Percentiles rank a stretch among this genome's conserved stretches.
Evolutionary conservation across 2,329 filamentous ascomycete genomes (phyloP).

Genomic region (Xylariaceae sp.): DNA sequence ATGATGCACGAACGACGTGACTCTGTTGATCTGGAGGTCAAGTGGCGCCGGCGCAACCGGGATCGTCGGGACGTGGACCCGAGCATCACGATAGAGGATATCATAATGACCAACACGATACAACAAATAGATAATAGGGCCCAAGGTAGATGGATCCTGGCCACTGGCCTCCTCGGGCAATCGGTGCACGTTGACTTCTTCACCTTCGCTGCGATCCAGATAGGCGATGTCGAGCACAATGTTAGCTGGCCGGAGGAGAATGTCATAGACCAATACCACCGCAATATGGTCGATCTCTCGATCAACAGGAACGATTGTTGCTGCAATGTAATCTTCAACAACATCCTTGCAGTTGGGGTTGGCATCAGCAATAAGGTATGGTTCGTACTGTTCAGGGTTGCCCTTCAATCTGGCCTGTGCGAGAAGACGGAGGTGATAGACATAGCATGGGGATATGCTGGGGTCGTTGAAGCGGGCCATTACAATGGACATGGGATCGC

Average conservation of each 20-base stretch:
- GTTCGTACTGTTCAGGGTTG: slow-evolving; percentile 62
- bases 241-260: slow-evolving; percentile 71
- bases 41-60: slow-evolving; percentile 28
- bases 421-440: slow-evolving; percentile 79
- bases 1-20: slow-evolving; percentile 42
- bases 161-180: slow-evolving; percentile 52
- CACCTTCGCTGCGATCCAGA: slow-evolving; percentile 77
- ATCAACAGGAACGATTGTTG: slow-evolving; percentile 66
- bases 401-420: slow-evolving; percentile 81
- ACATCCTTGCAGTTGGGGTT: background rate
- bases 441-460: slow-evolving; percentile 63
- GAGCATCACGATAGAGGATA: slow-evolving; percentile 63
- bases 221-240: slow-evolving; percentile 86
- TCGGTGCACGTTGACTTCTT: slow-evolving; percentile 66
- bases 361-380: slow-evolving; percentile 59
- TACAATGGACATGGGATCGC: slow-evolving; percentile 50
- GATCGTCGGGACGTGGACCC: slow-evolving; percentile 25
- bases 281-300: slow-evolving; percentile 91
- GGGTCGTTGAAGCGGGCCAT: slow-evolving; percentile 68
- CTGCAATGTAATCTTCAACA: slow-evolving; percentile 54
- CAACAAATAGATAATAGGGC: slow-evolving; percentile 51
- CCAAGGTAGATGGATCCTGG: slow-evolving; percentile 40
- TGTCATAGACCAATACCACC: slow-evolving; percentile 68
- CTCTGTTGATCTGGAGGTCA: slow-evolving; percentile 50
- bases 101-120: slow-evolving; percentile 87